Evolutionary conservation across 257 asterid species (phyloP).

Genomic region (Capsicum pubescens): DNA sequence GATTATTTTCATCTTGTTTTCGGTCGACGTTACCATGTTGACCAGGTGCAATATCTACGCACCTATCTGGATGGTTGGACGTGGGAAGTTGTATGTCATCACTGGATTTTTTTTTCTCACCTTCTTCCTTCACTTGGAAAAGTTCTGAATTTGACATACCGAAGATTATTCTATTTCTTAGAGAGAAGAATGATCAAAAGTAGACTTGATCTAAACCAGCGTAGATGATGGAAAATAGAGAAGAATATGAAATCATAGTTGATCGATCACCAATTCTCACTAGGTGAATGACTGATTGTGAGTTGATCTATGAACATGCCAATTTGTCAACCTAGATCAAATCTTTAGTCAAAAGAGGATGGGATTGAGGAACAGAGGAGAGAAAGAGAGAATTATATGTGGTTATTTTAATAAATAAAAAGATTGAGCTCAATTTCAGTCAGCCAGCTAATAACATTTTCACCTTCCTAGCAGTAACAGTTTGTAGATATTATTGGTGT

Average conservation of each 20-base stretch:
- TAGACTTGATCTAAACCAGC: no score
- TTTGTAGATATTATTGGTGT: background rate
- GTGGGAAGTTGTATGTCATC: background rate
- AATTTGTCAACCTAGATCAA: no score
- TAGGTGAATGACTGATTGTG: background rate
- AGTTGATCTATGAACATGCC: no score
- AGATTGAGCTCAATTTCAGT: background rate
- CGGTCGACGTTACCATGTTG: background rate
- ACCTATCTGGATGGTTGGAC: background rate
- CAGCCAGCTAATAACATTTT: background rate
- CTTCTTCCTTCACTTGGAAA: no score
- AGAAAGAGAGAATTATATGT: background rate
- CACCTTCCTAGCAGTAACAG: background rate
- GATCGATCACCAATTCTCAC: no score
- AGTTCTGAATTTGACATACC: no score
- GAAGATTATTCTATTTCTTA: no score
- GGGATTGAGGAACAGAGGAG: no score
- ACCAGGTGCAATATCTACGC: background rate
- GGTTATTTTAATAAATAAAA: background rate
- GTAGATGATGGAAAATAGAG: no score
- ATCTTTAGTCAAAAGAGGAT: no score
- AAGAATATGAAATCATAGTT: no score
- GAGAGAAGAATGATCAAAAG: no score
- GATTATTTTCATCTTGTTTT: background rate
- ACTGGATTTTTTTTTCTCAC: background rate